Conservation (phyloP, 371 early-diverging fungal genomes). For the Mortierella sp. region DNA sequence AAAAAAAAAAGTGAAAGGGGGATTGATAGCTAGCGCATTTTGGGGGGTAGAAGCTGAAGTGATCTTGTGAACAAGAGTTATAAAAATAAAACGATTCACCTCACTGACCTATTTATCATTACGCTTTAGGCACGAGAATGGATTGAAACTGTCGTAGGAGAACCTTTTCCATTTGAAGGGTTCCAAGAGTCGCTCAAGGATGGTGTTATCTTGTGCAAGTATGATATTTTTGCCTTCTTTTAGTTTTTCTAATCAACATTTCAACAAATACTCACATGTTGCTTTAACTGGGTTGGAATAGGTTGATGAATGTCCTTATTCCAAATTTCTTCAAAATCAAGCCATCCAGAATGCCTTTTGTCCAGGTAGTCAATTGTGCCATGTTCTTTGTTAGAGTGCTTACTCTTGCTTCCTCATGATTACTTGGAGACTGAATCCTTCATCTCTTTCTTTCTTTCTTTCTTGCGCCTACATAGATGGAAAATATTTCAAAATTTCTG, state of each 20-base stretch:
- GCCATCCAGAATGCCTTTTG: slow-evolving; percentile 82
- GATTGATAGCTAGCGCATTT: too few species aligned
- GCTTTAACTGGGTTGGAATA: slow-evolving; percentile 17
- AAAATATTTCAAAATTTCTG: slow-evolving; percentile 89
- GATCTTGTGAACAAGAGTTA: too few species aligned
- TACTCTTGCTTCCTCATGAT: neutral
- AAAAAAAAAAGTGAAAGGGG: too few species aligned
- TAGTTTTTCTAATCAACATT: too few species aligned
- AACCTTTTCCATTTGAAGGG: slow-evolving; percentile 61
- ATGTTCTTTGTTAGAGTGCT: neutral
- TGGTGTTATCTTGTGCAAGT: slow-evolving; percentile 88
- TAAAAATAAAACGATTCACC: neutral
- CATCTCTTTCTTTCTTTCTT: neutral
- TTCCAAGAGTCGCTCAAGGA: slow-evolving; percentile 82
- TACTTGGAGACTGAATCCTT: neutral
- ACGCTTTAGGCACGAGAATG: slow-evolving; percentile 65
- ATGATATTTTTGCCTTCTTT: slow-evolving; percentile 4
- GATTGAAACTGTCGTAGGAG: slow-evolving; percentile 74
- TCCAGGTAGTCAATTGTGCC: slow-evolving; percentile 63
- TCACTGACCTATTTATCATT: neutral
- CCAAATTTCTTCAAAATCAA: slow-evolving; percentile 72
- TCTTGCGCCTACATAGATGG: slow-evolving; percentile 67
- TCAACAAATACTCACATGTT: neutral
- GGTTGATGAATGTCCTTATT: slow-evolving; percentile 69
- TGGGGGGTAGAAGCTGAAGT: neutral